These are phyloP conservation scores for Acanthamoeba royreba DNA, from an alignment of 208 protist species.

Conservation along the genomic window DNA sequence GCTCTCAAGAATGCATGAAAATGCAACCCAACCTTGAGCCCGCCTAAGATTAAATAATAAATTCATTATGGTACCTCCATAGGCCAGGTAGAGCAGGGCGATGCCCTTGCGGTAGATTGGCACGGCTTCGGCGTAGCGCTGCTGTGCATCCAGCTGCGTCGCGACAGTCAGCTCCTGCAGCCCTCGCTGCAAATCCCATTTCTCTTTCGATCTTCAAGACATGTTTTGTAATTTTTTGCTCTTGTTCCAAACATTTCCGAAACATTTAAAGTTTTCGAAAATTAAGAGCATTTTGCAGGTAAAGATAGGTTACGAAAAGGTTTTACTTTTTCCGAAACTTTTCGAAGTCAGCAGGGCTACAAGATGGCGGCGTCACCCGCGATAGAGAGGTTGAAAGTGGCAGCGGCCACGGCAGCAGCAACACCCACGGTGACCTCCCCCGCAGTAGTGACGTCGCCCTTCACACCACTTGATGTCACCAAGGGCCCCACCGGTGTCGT, in stretches of 20 bases:
- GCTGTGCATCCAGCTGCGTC: background rate
- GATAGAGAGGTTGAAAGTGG: background rate
- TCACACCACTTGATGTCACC: background rate
- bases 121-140: background rate
- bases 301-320: too few relatives aligned
- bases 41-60: background rate
- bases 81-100: background rate
- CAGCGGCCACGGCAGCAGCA: background rate
- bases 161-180: background rate
- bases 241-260: too few relatives aligned
- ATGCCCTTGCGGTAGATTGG: background rate
- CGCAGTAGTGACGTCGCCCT: background rate
- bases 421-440: background rate
- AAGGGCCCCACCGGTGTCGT: background rate
- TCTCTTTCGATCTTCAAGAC: background rate
- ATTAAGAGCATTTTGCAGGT: too few relatives aligned
- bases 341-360: too few relatives aligned
- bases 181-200: background rate
- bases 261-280: too few relatives aligned
- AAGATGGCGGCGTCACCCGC: background rate
- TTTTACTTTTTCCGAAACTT: too few relatives aligned
- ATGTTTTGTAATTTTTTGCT: too few relatives aligned
- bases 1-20: too few relatives aligned
- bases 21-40: too few relatives aligned
- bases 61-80: background rate